A percentile compares a stretch with the other conserved stretches of the same genome.
Conservation (phyloP, 129 eudicot species). For the Chrysanthemum makinoi region DNA sequence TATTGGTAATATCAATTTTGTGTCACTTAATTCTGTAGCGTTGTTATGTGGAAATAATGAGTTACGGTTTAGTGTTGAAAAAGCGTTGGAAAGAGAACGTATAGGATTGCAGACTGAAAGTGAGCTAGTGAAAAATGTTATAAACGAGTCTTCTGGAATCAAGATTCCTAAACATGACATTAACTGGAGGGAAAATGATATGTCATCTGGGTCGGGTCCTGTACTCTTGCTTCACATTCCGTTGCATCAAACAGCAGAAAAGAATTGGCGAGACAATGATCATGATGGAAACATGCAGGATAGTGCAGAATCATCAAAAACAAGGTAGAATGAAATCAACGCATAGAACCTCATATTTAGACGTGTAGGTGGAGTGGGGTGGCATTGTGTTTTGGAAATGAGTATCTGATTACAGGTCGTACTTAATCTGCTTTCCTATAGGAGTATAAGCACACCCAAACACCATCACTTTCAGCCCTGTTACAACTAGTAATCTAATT, state of each 20-base stretch:
- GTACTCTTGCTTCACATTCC: slow-evolving; percentile 62
- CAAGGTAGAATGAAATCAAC: slow-evolving; percentile 25
- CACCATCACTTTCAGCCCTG: no score
- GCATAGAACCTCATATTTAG: not conserved
- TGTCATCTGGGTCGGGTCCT: slow-evolving; percentile 54
- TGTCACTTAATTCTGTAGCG: slow-evolving; percentile 53
- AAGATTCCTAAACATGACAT: slow-evolving; percentile 29
- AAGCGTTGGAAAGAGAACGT: slow-evolving; percentile 45
- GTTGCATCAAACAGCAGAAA: slow-evolving; percentile 35
- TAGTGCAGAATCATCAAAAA: slow-evolving; percentile 16
- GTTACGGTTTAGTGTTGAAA: slow-evolving; percentile 50
- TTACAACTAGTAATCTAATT: no score
- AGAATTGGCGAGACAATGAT: not conserved
- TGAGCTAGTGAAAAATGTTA: slow-evolving; percentile 1
- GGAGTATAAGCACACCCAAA: no score
- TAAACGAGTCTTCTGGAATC: slow-evolving; percentile 26
- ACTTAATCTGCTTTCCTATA: no score
- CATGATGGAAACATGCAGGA: slow-evolving; percentile 8
- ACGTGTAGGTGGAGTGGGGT: no score
- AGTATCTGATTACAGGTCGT: no score
- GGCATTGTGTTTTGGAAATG: no score
- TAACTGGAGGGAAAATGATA: slow-evolving; percentile 48
- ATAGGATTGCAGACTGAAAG: slow-evolving; percentile 32
- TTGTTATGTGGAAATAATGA: slow-evolving; percentile 52
- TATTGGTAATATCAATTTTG: slow-evolving; percentile 41